These are phyloP conservation scores for Fraxinus quadrangulata DNA, from an alignment of 257 asterid genomes.

Conservation along the genomic window DNA sequence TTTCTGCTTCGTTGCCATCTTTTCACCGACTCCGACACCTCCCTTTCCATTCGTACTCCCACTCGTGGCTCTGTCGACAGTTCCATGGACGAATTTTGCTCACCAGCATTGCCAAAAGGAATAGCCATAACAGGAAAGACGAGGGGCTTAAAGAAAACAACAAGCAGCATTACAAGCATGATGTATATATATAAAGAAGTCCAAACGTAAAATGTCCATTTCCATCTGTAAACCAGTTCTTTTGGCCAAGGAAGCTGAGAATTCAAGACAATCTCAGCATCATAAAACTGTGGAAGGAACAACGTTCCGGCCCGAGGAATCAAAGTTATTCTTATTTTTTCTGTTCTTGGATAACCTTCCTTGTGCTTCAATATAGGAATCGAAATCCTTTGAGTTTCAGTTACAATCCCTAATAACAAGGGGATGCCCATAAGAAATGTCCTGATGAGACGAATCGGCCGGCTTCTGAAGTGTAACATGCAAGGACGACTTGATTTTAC, in stretches of 20 bases:
- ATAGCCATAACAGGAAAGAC: constrained; percentile 35
- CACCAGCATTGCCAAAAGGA: background rate
- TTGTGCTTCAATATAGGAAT: constrained; percentile 61
- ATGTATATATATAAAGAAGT: constrained; percentile 48
- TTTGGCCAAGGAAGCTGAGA: constrained; percentile 67
- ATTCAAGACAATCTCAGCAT: constrained; percentile 46
- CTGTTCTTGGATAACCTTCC: constrained; percentile 54
- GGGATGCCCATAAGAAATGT: constrained; percentile 65
- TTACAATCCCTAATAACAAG: constrained; percentile 51
- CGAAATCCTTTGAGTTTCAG: constrained; percentile 57
- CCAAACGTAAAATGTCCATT: constrained; percentile 72
- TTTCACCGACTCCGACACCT: constrained; percentile 35
- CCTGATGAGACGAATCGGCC: constrained; percentile 67
- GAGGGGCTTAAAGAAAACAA: constrained; percentile 52
- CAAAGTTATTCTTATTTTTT: constrained; percentile 48
- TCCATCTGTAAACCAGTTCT: constrained; percentile 66
- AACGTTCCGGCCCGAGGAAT: constrained; percentile 65
- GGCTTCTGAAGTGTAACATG: constrained; percentile 64
- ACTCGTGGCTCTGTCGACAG: constrained; percentile 21
- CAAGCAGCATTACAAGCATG: constrained; percentile 40
- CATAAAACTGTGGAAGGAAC: constrained; percentile 66
- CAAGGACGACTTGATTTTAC: constrained; percentile 68
- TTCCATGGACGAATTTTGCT: constrained; percentile 1
- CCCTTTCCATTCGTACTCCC: constrained; percentile 24
- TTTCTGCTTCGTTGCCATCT: constrained; percentile 52